These are phyloP conservation scores for Kondoa malvinella DNA, from an alignment of 768 basidiomycete species.

Conservation along the genomic window DNA sequence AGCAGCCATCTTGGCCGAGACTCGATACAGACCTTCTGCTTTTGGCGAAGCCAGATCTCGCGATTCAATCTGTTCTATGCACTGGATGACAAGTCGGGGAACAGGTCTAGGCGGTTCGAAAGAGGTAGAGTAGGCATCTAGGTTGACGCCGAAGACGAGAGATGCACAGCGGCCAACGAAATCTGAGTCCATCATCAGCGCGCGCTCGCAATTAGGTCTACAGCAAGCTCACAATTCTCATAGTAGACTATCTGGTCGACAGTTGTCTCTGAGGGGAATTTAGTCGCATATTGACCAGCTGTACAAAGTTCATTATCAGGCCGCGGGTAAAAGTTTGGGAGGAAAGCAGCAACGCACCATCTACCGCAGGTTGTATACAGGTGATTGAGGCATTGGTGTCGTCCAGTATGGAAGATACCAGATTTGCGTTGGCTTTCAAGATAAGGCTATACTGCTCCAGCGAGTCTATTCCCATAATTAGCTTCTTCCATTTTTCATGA, in stretches of 20 bases:
- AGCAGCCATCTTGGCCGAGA: constrained; percentile 13
- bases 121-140: constrained; percentile 22
- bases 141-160: constrained; percentile 24
- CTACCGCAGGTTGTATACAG: constrained; percentile 11
- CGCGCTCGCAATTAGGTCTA: constrained; percentile 6
- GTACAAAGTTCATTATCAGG: background rate
- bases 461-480: background rate
- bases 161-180: constrained; percentile 25
- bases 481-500: background rate
- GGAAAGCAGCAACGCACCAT: constrained; percentile 8
- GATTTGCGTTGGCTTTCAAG: background rate
- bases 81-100: background rate
- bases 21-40: constrained; percentile 27
- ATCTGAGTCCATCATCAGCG: too few relatives aligned
- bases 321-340: background rate
- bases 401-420: background rate
- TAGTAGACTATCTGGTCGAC: background rate
- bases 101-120: constrained; percentile 11
- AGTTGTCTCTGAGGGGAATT: background rate
- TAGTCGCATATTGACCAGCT: background rate
- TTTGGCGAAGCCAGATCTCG: constrained; percentile 14
- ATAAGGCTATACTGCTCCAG: constrained; percentile 15
- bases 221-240: constrained; percentile 5
- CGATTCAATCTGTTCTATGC: constrained; percentile 21
- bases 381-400: constrained; percentile 10